Base-by-base conservation (phyloP, 2,329 filamentous ascomycete genomes). In the Trichophyton simii region DNA sequence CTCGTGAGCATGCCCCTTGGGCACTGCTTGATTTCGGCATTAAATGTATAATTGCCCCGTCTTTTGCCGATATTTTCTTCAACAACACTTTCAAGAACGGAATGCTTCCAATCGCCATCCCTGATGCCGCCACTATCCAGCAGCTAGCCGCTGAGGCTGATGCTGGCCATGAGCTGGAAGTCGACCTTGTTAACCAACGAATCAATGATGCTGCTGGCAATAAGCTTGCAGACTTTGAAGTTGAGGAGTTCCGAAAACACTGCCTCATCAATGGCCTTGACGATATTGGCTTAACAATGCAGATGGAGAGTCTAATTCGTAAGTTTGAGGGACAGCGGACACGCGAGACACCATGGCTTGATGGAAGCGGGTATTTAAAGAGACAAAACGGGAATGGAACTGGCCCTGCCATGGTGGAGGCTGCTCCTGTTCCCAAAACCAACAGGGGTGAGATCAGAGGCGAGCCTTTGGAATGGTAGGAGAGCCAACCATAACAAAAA, bases 81-180 rank as follows among this genome's bases (percentile, higher is more conserved):
- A 96, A 96, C 84, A 99, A 99, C 81, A 94, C 88, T n/a, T 97
- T 96, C 83, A 97, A 99, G 83, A 99, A 99, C 79, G 92, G 92
- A 78, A 97, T 97, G 94, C 80, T 97, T 65, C 91, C 92, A 57
- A 84, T 97, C 64, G 77, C 81, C 63, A 87, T 97, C 71, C 78
- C 81, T 36, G 84, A 92, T 73, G 76, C 84, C 66, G 79, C 76
- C 1, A 80, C 83, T 36, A 78, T 96, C 3, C 80, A 87, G 50
- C 80, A 80, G 64, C 85, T 97, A 65, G 86, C 88, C 42, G 83
- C 80, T 28, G 89, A 95, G 75, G 91, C 91, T 38, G 81, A 81
- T 42, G 87, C 88, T 2, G 90, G 90, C 62, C 82, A 82, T 62
- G 91, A 96, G 73, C 79, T 97, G 66, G 91, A 96, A 77, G 82